A percentile compares a stretch with the other conserved stretches of the same genome.
These are phyloP conservation scores for Chytriomyces confervae DNA, from an alignment of 192 early-diverging fungal species.

Conservation along the genomic window DNA sequence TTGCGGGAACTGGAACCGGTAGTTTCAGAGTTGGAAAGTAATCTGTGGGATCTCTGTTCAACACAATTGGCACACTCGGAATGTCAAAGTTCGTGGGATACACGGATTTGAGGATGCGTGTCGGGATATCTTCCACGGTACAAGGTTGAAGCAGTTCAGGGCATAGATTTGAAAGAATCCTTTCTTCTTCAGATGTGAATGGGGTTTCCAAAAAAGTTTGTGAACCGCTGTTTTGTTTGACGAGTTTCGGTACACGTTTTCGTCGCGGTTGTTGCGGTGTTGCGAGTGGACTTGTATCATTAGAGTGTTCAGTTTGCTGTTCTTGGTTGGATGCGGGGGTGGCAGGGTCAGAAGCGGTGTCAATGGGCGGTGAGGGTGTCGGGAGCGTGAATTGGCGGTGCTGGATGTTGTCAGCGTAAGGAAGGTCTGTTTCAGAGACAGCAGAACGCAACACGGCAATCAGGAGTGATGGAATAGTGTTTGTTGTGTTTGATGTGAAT, in stretches of 20 bases:
- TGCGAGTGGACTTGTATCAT: neutral
- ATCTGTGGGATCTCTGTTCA: constrained; percentile 30
- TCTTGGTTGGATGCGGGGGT: neutral
- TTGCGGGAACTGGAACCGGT: neutral
- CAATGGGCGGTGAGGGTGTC: neutral
- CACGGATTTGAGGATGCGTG: constrained; percentile 12
- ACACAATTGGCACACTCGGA: constrained; percentile 4
- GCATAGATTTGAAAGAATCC: constrained; percentile 16
- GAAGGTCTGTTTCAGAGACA: constrained; percentile 51
- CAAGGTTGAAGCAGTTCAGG: constrained; percentile 20
- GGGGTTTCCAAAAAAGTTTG: neutral
- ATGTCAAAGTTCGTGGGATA: constrained; percentile 29
- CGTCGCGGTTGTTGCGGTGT: neutral
- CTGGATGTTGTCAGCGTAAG: constrained; percentile 33
- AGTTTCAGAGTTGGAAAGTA: constrained; percentile 16
- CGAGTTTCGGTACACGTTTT: neutral
- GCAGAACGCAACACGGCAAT: constrained; percentile 51
- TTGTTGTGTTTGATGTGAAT: constrained; percentile 35
- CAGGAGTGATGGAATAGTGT: constrained; percentile 49
- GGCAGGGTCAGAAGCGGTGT: neutral
- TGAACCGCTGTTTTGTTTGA: constrained; percentile 19
- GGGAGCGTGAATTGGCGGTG: constrained; percentile 24
- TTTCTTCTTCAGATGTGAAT: constrained; percentile 15
- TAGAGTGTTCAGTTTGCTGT: neutral
- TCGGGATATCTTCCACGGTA: constrained; percentile 19